Base-by-base conservation (phyloP, 2,329 filamentous ascomycete species). In the Colletotrichum tropicicola region DNA sequence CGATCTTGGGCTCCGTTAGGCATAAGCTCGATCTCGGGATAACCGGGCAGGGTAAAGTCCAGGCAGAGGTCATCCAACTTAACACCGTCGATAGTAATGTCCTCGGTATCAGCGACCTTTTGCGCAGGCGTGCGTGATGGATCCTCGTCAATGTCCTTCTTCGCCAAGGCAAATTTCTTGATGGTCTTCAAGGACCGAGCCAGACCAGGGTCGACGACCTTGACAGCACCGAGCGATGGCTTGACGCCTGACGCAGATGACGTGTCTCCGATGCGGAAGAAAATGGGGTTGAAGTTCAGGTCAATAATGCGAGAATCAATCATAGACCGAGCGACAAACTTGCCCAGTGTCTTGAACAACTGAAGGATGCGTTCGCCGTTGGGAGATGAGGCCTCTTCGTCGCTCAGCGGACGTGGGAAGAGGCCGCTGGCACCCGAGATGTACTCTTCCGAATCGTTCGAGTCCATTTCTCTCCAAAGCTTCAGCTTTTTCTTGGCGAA, bases 281-380 rank as follows among this genome's bases (percentile, higher is more conserved):
- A 98, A 6, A 94, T 97, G 2, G 96, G 92, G 74, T 98, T 99
- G 80, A 99, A 96, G 59, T 95, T 96, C 69, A 99, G 90, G 73
- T 99, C 96, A 70, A 99, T 98, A 75, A 99, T 98, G 57, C 96
- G 89, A 1, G 95, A 98, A 76, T 99, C 96, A 56, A 99, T 91
- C 96, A 99, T 98, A 0, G 96, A 98, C 53, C 96, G 90, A 28
- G 97, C 96, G 49, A 98, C 94, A 76, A 99, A 99, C 74, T 98
- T 98, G 71, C 96, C 96, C 21, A 99, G 89, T 74, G 95, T 91
- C 77, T 91, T 97, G 83, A 97, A 99, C 17, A 97, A 81, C 71
- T 96, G 91, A 32, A 98, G 82, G 41, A 97, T 90, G 70, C 93
- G 92, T 79, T 95, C 92, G n/a, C 94, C 94, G 62, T 92, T 91